phyloP scores from a whole-genome alignment of 805 yeast genomes.

The Hanseniaspora pseudoguilliermondii region DNA sequence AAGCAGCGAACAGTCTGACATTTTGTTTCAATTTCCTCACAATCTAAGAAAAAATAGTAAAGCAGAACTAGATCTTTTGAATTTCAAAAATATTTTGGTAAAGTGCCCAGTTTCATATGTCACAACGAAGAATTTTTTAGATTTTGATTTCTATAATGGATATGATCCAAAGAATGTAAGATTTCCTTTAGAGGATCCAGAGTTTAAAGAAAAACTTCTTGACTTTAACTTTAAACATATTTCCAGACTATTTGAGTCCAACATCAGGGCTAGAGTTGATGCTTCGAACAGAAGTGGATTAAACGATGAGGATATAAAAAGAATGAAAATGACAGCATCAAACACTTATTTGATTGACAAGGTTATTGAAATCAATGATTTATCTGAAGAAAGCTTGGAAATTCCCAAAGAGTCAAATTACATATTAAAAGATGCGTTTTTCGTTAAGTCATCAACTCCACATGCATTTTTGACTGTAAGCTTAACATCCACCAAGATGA shows the following conservation, averaged over 20 bases:
- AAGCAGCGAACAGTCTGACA: constrained; percentile 14
- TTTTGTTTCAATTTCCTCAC: constrained; percentile 20
- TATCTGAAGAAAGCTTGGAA: constrained; percentile 16
- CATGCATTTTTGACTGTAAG: constrained; percentile 22
- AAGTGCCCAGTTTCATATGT: constrained; percentile 21
- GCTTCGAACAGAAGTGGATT: constrained; percentile 20
- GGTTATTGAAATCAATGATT: constrained; percentile 22
- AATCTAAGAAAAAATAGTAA: constrained; percentile 18
- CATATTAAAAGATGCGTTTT: constrained; percentile 18
- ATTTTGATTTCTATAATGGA: constrained; percentile 17
- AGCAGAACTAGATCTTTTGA: constrained; percentile 17
- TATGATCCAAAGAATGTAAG: constrained; percentile 18
- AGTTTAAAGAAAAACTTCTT: constrained; percentile 17
- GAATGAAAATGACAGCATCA: constrained; percentile 19
- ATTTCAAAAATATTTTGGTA: constrained; percentile 21
- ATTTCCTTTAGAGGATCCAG: constrained; percentile 15
- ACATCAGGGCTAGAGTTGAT: constrained; percentile 16
- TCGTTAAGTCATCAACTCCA: constrained; percentile 19
- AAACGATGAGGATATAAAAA: constrained; percentile 23
- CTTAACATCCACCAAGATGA: constrained; percentile 17
- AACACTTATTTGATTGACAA: constrained; percentile 14
- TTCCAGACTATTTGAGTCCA: constrained; percentile 17
- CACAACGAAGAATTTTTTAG: constrained; percentile 17
- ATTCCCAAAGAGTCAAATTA: constrained; percentile 11
- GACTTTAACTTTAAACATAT: constrained; percentile 21